Base-by-base conservation (phyloP, 148 eudicot species). In the Rhododendron williamsianum region DNA sequence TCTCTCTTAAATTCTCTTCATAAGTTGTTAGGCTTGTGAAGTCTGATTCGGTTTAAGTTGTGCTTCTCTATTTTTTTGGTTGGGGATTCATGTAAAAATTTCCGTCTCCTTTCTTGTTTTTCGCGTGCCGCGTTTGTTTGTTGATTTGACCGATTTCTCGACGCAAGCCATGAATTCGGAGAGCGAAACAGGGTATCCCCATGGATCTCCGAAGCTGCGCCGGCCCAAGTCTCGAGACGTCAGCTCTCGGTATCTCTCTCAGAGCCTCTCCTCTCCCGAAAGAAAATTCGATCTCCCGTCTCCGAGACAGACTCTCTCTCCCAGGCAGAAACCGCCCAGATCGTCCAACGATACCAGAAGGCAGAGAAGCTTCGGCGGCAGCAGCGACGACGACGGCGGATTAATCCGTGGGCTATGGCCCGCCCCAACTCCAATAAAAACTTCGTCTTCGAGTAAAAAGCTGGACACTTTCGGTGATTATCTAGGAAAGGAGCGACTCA, bases 201-300 rank as follows among this genome's bases (percentile, higher is more conserved):
- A 82, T 33, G 81, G 52, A 36, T 49, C 85, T 8, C 51, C 67
- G 15, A 87, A 79, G 85, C 86, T 84, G 0, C 87, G 82, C 3
- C 86, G 87, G 83, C 84, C 87, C 9, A 92, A 89, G 80, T 90
- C 91, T 12, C 87, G 92, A 16, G 89, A 90, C 80, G 88, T 91
- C 12, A 90, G 87, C 63, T 90, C 92, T n/a, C 86, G 92, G 27
- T 89, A 78, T 56, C 88, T 86, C 5, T 88, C 91, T 7, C 85
- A 87, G 12, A 35, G 13, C 43, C 38, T 52, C 19, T 13, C 76
- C 19, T 21, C 76, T 2, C 18, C 71, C 2, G 3, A 33, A 5
- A 87, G 60, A 13, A 76, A n/a, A 23, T n/a, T 27, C 18, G 84
- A 80, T 76, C 15, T 23, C 3, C 79, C 51, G 43, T 84, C 89